These are phyloP conservation scores for Fraxinus greggii DNA, from an alignment of 305 asterid species.

Conservation along the genomic window DNA sequence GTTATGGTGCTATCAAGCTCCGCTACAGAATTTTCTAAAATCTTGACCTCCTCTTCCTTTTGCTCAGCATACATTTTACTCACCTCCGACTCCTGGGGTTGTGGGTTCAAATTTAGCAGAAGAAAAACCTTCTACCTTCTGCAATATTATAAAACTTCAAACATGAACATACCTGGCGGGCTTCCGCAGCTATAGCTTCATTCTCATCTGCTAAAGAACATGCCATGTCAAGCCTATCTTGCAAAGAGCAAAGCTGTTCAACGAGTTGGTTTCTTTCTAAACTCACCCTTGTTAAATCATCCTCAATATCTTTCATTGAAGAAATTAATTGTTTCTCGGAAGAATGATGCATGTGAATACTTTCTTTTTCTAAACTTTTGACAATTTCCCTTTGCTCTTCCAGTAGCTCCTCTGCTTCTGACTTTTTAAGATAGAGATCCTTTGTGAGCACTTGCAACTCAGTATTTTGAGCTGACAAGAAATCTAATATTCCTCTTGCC, in stretches of 20 bases:
- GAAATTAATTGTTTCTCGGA: constrained; percentile 42
- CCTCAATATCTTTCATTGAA: constrained; percentile 42
- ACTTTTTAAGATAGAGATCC: constrained; percentile 64
- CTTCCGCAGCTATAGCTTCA: constrained; percentile 77
- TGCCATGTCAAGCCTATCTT: constrained; percentile 63
- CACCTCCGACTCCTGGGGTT: constrained; percentile 64
- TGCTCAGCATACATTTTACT: constrained; percentile 77
- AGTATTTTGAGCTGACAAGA: constrained; percentile 56
- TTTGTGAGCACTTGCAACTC: constrained; percentile 56
- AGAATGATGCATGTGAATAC: constrained; percentile 53
- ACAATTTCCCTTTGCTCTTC: constrained; percentile 62
- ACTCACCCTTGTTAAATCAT: constrained; percentile 45
- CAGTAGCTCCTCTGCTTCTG: constrained; percentile 60
- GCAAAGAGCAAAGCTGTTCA: constrained; percentile 58
- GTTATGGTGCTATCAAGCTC: constrained; percentile 89
- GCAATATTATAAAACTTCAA: constrained; percentile 23
- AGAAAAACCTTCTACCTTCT: constrained; percentile 17
- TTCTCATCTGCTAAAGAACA: constrained; percentile 80
- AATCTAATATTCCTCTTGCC: constrained; percentile 45
- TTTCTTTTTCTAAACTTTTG: constrained; percentile 68
- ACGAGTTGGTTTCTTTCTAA: constrained; percentile 61
- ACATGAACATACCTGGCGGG: constrained; percentile 55
- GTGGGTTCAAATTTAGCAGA: constrained; percentile 26
- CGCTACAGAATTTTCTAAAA: constrained; percentile 76
- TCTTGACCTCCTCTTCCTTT: constrained; percentile 91